These are phyloP conservation scores for Umbellularia californica DNA, from an alignment of 164 flowering plant genomes.

Conservation along the genomic window DNA sequence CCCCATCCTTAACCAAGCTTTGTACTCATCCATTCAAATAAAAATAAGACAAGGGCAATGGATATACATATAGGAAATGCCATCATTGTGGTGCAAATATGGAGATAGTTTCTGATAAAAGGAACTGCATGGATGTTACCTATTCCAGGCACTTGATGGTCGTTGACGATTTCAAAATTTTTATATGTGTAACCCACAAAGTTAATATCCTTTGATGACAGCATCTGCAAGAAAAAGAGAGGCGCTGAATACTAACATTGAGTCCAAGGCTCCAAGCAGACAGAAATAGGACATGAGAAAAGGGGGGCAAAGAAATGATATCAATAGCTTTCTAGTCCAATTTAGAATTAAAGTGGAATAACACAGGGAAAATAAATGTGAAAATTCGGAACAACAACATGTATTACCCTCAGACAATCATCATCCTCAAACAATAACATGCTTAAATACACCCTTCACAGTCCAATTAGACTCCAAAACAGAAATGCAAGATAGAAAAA, in stretches of 20 bases:
- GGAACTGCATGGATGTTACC: constrained; percentile 18
- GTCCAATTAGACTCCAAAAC: too few species aligned
- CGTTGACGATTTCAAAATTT: constrained; percentile 55
- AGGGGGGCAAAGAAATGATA: too few species aligned
- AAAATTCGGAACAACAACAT: too few species aligned
- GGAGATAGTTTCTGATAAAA: background rate
- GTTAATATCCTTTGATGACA: constrained; percentile 58
- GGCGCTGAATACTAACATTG: background rate
- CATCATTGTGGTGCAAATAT: background rate
- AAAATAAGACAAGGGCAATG: background rate
- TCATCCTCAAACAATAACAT: too few species aligned
- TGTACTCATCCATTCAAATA: too few species aligned
- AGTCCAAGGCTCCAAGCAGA: background rate
- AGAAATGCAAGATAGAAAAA: too few species aligned
- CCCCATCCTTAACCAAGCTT: too few species aligned
- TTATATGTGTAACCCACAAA: constrained; percentile 62
- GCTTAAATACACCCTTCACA: too few species aligned
- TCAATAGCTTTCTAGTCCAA: too few species aligned
- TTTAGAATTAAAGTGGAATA: too few species aligned
- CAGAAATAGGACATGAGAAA: background rate
- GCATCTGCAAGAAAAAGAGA: constrained; percentile 44
- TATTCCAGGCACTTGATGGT: constrained; percentile 54
- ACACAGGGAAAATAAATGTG: too few species aligned
- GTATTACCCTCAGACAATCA: too few species aligned
- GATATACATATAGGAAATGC: background rate